A percentile compares a stretch with the other conserved stretches of the same genome.
phyloP scores from a whole-genome alignment of 805 yeast species.

The Starmerella tilneyi region DNA sequence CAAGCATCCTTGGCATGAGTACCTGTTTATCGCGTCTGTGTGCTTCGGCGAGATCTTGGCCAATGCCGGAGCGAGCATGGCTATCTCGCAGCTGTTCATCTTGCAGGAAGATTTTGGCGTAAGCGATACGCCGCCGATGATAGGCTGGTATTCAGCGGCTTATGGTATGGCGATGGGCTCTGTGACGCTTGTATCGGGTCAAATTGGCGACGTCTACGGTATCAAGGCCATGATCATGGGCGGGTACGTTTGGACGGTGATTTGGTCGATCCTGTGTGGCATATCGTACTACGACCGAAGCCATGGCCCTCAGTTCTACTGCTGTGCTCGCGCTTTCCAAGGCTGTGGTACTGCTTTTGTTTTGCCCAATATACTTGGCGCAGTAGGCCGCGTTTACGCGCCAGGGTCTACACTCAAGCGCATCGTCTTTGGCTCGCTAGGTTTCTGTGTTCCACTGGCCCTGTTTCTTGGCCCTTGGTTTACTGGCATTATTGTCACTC shows the following conservation, averaged over 20 bases:
- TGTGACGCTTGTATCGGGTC: constrained; percentile 55
- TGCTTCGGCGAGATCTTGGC: constrained; percentile 57
- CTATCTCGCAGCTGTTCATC: constrained; percentile 24
- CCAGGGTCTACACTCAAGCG: constrained; percentile 34
- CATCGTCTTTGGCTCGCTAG: constrained; percentile 46
- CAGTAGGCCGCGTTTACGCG: constrained; percentile 33
- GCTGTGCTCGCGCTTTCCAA: constrained; percentile 45
- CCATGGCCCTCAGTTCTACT: constrained; percentile 19
- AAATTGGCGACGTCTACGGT: constrained; percentile 63
- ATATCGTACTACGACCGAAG: constrained; percentile 37
- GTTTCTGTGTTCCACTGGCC: constrained; percentile 54
- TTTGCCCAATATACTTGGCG: constrained; percentile 52
- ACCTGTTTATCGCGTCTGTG: constrained; percentile 30
- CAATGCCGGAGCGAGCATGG: constrained; percentile 23
- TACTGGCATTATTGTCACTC: constrained; percentile 20
- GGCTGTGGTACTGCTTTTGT: constrained; percentile 54
- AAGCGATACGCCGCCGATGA: constrained; percentile 24
- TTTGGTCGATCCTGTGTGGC: constrained; percentile 56
- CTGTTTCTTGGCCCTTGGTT: constrained; percentile 46
- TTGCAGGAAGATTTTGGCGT: constrained; percentile 30
- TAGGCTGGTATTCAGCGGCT: constrained; percentile 59
- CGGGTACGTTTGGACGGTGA: constrained; percentile 45
- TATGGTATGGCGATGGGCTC: constrained; percentile 65
- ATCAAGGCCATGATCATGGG: constrained; percentile 41
- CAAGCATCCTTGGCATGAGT: constrained; percentile 10